Evolutionary conservation across 148 eudicot genomes (phyloP).

Genomic region (Simmondsia chinensis): DNA sequence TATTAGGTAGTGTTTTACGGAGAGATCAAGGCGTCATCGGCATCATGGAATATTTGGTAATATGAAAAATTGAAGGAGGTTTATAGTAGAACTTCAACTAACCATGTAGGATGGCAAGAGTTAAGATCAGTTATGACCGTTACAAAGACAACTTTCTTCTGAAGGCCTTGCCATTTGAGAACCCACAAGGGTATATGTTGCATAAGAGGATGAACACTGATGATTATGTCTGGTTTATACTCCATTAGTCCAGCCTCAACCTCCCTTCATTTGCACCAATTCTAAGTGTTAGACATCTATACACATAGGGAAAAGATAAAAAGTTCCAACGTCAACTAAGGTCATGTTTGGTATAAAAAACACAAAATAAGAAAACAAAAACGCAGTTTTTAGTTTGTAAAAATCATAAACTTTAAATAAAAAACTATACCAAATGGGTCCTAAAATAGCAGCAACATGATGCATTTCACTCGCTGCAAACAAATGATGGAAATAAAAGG

Average conservation of each 20-base stretch:
- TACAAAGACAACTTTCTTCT: constrained; percentile 85
- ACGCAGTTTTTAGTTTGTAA: too few relatives aligned
- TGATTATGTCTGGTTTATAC: constrained; percentile 91
- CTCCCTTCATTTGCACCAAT: constrained; percentile 46
- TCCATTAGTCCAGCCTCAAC: constrained; percentile 97
- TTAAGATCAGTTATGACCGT: constrained; percentile 93
- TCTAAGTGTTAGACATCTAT: not conserved
- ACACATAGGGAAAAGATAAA: not conserved
- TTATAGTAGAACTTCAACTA: constrained; percentile 8
- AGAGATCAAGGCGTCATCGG: too few relatives aligned
- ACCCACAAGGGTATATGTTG: constrained; percentile 98
- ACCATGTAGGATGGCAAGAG: constrained; percentile 96
- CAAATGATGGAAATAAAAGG: too few relatives aligned
- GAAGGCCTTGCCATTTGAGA: constrained; percentile 96
- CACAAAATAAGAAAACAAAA: too few relatives aligned
- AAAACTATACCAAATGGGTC: too few relatives aligned
- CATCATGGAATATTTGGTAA: too few relatives aligned
- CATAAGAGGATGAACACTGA: constrained; percentile 96
- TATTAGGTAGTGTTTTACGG: too few relatives aligned
- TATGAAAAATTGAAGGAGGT: not conserved
- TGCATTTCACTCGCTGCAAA: too few relatives aligned
- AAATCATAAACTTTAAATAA: too few relatives aligned
- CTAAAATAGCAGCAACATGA: too few relatives aligned
- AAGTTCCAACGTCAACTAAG: too few relatives aligned
- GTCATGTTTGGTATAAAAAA: too few relatives aligned